phyloP scores from a whole-genome alignment of 2,329 filamentous ascomycete species.

The Penicillium sp. region DNA sequence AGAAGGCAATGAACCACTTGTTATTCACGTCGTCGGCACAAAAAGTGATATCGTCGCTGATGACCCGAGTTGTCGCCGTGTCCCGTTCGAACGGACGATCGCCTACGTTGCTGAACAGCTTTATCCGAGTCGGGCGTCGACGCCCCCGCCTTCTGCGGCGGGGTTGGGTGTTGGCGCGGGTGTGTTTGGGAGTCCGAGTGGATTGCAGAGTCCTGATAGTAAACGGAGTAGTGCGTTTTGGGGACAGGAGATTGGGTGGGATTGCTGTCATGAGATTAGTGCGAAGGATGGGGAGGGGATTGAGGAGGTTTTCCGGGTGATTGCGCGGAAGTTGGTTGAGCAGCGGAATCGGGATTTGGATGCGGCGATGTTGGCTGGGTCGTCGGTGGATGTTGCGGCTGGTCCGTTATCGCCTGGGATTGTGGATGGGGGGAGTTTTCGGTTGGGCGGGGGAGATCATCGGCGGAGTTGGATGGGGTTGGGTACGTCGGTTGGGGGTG shows the following conservation, averaged over 20 bases:
- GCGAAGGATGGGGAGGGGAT: constrained; percentile 92
- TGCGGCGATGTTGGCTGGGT: constrained; percentile 39
- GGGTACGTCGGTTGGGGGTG: constrained; percentile 44
- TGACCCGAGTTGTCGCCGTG: constrained; percentile 70
- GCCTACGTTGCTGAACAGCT: constrained; percentile 92
- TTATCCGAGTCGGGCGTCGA: constrained; percentile 61
- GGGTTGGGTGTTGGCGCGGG: constrained; percentile 13
- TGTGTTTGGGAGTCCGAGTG: constrained; percentile 19
- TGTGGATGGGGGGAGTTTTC: constrained; percentile 52
- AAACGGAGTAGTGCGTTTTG: constrained; percentile 53
- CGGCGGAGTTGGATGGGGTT: constrained; percentile 62
- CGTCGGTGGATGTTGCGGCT: constrained; percentile 36
- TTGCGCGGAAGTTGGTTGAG: constrained; percentile 77
- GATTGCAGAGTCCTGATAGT: constrained; percentile 37
- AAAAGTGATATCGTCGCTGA: constrained; percentile 85
- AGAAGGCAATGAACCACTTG: constrained; percentile 60
- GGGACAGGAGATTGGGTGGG: constrained; percentile 91
- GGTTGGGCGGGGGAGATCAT: constrained; percentile 55
- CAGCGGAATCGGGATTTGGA: constrained; percentile 55
- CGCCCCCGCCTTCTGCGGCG: constrained; percentile 60
- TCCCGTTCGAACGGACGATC: constrained; percentile 92
- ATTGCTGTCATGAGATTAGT: constrained; percentile 94
- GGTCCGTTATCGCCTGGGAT: constrained; percentile 46
- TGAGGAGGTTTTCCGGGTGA: constrained; percentile 89
- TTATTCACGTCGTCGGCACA: constrained; percentile 91